These are phyloP conservation scores for Entrophospora sp. DNA, from an alignment of 192 early-diverging fungal species.

Conservation along the genomic window DNA sequence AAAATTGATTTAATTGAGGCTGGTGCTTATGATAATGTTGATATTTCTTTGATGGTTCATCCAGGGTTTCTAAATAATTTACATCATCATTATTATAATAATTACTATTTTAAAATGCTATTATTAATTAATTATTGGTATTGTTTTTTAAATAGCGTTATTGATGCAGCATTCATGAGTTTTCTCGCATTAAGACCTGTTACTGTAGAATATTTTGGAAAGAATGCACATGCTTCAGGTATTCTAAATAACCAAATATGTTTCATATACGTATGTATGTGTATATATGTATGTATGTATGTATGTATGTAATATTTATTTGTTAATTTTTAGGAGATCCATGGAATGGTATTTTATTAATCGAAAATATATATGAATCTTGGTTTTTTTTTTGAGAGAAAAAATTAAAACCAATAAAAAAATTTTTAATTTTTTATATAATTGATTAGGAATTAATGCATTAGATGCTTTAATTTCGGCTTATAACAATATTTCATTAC, in stretches of 20 bases:
- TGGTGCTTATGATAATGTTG: slow-evolving; percentile 62
- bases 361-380: neutral
- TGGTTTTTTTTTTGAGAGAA: no score
- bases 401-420: no score
- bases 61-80: slow-evolving; percentile 34
- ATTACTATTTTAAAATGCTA: neutral
- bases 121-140: slow-evolving; percentile 26
- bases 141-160: no score
- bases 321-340: no score
- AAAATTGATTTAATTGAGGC: slow-evolving; percentile 62
- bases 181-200: slow-evolving; percentile 36
- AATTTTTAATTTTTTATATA: neutral
- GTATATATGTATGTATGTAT: no score
- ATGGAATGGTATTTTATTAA: neutral
- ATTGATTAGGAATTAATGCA: slow-evolving; percentile 55
- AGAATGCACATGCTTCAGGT: slow-evolving; percentile 61
- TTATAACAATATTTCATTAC: slow-evolving; percentile 52
- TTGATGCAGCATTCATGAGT: slow-evolving; percentile 37
- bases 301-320: no score
- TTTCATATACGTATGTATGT: no score
- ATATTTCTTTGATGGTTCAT: slow-evolving; percentile 76
- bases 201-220: slow-evolving; percentile 60
- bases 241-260: no score
- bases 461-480: slow-evolving; percentile 63
- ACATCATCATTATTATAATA: neutral